A percentile compares a stretch with the other conserved stretches of the same genome.
Conservation (phyloP, 768 basidiomycete species). For the Boletus speciosus region DNA sequence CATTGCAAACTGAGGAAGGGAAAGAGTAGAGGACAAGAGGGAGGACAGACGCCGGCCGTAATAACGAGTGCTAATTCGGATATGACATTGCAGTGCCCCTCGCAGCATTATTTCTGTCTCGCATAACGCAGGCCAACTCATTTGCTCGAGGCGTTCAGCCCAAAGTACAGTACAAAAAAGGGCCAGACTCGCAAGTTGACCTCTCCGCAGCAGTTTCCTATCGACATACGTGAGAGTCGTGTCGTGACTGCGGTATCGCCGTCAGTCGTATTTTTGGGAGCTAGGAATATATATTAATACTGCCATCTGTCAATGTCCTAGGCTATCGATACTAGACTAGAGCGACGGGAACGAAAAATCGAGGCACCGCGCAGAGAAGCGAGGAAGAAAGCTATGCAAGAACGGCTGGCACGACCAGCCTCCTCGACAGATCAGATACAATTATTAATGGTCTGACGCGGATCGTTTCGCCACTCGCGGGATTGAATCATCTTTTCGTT, state of each 20-base stretch:
- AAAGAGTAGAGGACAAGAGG: neutral
- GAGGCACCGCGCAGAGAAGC: neutral
- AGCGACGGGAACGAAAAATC: neutral
- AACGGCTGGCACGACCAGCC: constrained; percentile 15
- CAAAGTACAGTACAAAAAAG: no score
- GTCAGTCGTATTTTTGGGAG: neutral
- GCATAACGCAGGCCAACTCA: no score
- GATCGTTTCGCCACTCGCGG: constrained; percentile 8
- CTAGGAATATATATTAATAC: constrained; percentile 5
- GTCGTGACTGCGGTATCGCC: no score
- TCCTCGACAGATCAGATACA: constrained; percentile 16
- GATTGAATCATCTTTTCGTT: neutral
- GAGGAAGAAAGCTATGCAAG: neutral
- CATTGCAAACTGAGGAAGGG: constrained; percentile 7
- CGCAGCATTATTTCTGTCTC: neutral
- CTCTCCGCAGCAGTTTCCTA: no score
- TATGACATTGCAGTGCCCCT: neutral
- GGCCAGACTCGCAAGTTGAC: no score
- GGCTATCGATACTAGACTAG: neutral
- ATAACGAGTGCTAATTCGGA: constrained; percentile 1
- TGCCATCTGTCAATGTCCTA: neutral
- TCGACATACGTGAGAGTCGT: no score
- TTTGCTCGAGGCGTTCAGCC: no score
- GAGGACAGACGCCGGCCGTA: neutral
- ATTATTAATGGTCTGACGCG: neutral